These are phyloP conservation scores for Stemphylium lycopersici DNA, from an alignment of 2,329 filamentous ascomycete species.

Conservation along the genomic window DNA sequence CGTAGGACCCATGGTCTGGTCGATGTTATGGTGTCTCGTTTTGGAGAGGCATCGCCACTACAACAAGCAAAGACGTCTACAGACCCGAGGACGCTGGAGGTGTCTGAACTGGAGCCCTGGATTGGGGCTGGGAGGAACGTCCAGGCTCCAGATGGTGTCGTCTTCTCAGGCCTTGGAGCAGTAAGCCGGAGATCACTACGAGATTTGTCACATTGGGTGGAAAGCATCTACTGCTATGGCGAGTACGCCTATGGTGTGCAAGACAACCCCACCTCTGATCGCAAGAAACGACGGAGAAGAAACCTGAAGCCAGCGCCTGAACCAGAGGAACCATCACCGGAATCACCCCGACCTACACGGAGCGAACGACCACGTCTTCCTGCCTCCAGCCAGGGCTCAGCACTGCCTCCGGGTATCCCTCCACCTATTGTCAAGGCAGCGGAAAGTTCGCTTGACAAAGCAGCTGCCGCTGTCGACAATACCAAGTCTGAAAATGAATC, in stretches of 20 bases:
- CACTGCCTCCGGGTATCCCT: slow-evolving; percentile 50
- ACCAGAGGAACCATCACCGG: slow-evolving; percentile 1
- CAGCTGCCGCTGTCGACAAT: slow-evolving; percentile 47
- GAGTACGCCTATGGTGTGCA: slow-evolving; percentile 83
- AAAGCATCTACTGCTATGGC: slow-evolving; percentile 84
- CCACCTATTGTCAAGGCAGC: slow-evolving; percentile 55
- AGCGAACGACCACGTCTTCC: slow-evolving; percentile 5
- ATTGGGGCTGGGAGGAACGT: slow-evolving; percentile 73
- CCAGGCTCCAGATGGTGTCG: slow-evolving; percentile 76
- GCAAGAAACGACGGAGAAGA: slow-evolving; percentile 57
- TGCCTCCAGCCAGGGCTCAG: slow-evolving; percentile 8
- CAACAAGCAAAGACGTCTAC: slow-evolving; percentile 34
- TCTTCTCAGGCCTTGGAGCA: slow-evolving; percentile 82
- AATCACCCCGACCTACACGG: slow-evolving; percentile 8
- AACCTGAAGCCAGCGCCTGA: slow-evolving; percentile 29
- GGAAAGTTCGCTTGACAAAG: slow-evolving; percentile 53
- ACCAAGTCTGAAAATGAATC: slow-evolving; percentile 17
- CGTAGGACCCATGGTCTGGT: slow-evolving; percentile 80
- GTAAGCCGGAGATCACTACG: slow-evolving; percentile 74
- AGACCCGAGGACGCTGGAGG: slow-evolving; percentile 28
- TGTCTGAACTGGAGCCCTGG: slow-evolving; percentile 62
- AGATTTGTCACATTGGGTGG: slow-evolving; percentile 83
- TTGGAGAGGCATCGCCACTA: slow-evolving; percentile 64
- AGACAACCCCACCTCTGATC: slow-evolving; percentile 74
- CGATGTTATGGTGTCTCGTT: slow-evolving; percentile 86